phyloP scores from a whole-genome alignment of 495 filamentous ascomycete species.

The Penicillium pancosmium region DNA sequence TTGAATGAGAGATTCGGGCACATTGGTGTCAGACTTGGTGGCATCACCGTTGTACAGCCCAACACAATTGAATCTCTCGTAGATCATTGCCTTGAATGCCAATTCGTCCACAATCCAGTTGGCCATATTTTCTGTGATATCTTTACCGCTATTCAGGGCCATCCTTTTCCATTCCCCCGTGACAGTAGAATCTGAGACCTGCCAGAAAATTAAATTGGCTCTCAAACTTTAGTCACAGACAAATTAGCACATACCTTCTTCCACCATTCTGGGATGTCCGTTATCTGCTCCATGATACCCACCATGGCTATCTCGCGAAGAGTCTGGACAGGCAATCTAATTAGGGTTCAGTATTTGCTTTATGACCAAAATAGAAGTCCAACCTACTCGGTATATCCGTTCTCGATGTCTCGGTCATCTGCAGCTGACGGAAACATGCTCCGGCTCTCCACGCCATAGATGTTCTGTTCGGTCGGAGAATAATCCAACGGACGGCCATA shows the following conservation, averaged over 20 bases:
- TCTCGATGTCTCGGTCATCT: slow-evolving; percentile 39
- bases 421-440: slow-evolving; percentile 37
- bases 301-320: slow-evolving; percentile 45
- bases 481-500: slow-evolving; percentile 44
- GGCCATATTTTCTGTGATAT: slow-evolving; percentile 51
- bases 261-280: slow-evolving; percentile 56
- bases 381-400: slow-evolving; percentile 37
- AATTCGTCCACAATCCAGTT: slow-evolving; percentile 57
- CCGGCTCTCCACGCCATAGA: slow-evolving; percentile 30
- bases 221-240: neutral
- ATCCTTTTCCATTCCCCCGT: slow-evolving; percentile 43
- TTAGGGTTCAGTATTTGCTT: slow-evolving; percentile 1
- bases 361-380: neutral
- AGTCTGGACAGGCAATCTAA: slow-evolving; percentile 38
- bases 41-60: slow-evolving; percentile 40
- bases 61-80: slow-evolving; percentile 35
- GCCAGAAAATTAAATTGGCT: neutral
- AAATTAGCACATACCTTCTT: slow-evolving; percentile 41
- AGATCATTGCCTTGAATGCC: slow-evolving; percentile 46
- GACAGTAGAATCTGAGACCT: slow-evolving; percentile 46
- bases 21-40: slow-evolving; percentile 42
- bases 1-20: slow-evolving; percentile 32
- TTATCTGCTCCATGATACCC: slow-evolving; percentile 41
- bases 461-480: slow-evolving; percentile 31
- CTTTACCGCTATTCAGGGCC: slow-evolving; percentile 27